Percentiles rank a stretch among this genome's conserved stretches.
Conservation (phyloP, 2,329 filamentous ascomycete species). For the Lithohypha guttulata region DNA sequence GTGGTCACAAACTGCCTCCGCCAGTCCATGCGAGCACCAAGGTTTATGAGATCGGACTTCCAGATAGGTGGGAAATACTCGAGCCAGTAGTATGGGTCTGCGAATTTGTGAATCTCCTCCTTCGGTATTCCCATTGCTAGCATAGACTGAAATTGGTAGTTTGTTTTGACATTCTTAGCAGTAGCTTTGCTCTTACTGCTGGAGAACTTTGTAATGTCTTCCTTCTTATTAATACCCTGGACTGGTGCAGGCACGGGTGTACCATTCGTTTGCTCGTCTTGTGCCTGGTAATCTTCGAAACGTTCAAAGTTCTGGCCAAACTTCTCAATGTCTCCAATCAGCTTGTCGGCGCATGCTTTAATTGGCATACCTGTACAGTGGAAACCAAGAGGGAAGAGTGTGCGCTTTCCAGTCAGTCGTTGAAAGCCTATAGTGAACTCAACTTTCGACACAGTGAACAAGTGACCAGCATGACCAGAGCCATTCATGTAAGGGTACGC, state of each 20-base stretch:
- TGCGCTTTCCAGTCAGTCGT: conserved; percentile 79
- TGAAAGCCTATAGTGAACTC: conserved; percentile 83
- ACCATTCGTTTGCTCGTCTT: conserved; percentile 36
- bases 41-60: conserved; percentile 65
- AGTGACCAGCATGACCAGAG: conserved; percentile 79
- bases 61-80: conserved; percentile 80
- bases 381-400: conserved; percentile 84
- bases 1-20: conserved; percentile 86
- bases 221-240: conserved; percentile 51
- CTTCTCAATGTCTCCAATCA: conserved; percentile 75
- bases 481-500: conserved; percentile 79
- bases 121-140: conserved; percentile 74
- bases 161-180: conserved; percentile 81
- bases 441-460: conserved; percentile 83
- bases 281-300: conserved; percentile 54
- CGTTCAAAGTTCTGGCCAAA: conserved; percentile 80
- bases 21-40: conserved; percentile 88
- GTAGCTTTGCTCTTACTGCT: conserved; percentile 88
- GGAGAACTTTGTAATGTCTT: conserved; percentile 81
- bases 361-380: conserved; percentile 98
- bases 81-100: conserved; percentile 86
- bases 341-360: conserved; percentile 93
- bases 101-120: conserved; percentile 85
- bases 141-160: conserved; percentile 97
- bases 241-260: conserved; percentile 49